Evolutionary conservation across 1,139 yeast genomes (phyloP), one percentile per base, ranked within the genome.

Genomic region (Geotrichum restrictum): DNA sequence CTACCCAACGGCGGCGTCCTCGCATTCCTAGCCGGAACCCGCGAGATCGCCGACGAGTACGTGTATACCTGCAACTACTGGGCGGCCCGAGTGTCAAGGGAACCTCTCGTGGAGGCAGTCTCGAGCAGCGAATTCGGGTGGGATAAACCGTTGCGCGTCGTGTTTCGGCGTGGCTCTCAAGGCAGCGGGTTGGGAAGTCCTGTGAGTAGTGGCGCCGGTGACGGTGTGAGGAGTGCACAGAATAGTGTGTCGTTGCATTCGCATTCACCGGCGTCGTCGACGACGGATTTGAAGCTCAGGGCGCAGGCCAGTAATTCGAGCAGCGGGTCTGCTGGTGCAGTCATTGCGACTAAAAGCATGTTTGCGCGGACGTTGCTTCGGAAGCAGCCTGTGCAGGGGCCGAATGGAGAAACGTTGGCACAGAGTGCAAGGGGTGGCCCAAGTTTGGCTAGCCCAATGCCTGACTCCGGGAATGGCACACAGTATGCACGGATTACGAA

Each of bases 51-150:
- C 0, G 72, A 75, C 48, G 88, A 82, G 63, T 88, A 81, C 65
- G 81, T 86, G 33, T 80, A 84, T 60, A 79, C 93, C 1, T 83
- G 95, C 69, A 88, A 88, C 68, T 88, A 87, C 66, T 88, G 96
- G 96, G 88, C 95, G 1, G 85, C 94, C 2, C 78, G 91, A 59
- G 80, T 85, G 34, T 84, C 95, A 13, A 85, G 89, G 16, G 83
- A 86, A 32, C 95, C 96, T 1, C 67, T 76, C 3, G 69, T 74
- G 21, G 82, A 78, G 54, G 70, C 87, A 55, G 80, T 87, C 11
- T 79, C 89, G 1, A 85, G 86, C 44, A 78, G 82, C 45, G 95
- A 88, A 62, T 88, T 82, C 64, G 96, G 96, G 3, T 89, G 96
- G 96, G 78, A 62, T 53, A 48, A 59, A 24, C 70, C 70, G 1